These are phyloP conservation scores for Aspergillus sp. DNA, from an alignment of 2,329 filamentous ascomycete species.

Conservation along the genomic window DNA sequence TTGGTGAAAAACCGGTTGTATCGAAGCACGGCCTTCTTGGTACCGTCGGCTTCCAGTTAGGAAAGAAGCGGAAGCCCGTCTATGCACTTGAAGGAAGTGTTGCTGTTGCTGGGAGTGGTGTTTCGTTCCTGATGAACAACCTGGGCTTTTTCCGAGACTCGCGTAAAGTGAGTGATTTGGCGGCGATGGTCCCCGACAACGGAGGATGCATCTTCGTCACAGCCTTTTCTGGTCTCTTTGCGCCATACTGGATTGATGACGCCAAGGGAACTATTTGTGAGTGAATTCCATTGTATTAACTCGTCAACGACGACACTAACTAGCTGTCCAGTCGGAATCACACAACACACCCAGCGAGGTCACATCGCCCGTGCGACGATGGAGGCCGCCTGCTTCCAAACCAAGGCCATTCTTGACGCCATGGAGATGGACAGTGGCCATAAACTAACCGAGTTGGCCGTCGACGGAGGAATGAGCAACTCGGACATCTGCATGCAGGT, in stretches of 20 bases:
- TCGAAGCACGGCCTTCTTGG: constrained; percentile 78
- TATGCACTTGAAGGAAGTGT: constrained; percentile 85
- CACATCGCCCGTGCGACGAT: constrained; percentile 88
- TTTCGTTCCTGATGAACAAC: constrained; percentile 72
- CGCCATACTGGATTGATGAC: constrained; percentile 93
- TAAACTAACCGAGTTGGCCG: constrained; percentile 70
- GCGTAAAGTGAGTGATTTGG: constrained; percentile 64
- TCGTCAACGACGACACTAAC: constrained; percentile 1
- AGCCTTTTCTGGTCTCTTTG: constrained; percentile 86
- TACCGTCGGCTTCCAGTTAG: constrained; percentile 86
- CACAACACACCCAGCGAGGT: constrained; percentile 78
- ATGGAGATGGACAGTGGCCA: constrained; percentile 86
- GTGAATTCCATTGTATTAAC: constrained; percentile 24
- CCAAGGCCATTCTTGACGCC: constrained; percentile 84
- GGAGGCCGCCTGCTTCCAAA: constrained; percentile 90
- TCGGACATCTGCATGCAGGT: constrained; percentile 85
- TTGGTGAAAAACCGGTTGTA: constrained; percentile 80
- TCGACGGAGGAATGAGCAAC: constrained; percentile 87
- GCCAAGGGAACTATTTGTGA: constrained; percentile 80
- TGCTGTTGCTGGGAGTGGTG: constrained; percentile 75
- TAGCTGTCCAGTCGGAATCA: constrained; percentile 65
- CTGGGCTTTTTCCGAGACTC: constrained; percentile 62
- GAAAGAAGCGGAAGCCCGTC: constrained; percentile 64
- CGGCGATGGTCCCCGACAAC: constrained; percentile 67
- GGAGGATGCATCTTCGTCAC: constrained; percentile 86